phyloP scores from a whole-genome alignment of 2,329 filamentous ascomycete species.

The Colletotrichum sp. region DNA sequence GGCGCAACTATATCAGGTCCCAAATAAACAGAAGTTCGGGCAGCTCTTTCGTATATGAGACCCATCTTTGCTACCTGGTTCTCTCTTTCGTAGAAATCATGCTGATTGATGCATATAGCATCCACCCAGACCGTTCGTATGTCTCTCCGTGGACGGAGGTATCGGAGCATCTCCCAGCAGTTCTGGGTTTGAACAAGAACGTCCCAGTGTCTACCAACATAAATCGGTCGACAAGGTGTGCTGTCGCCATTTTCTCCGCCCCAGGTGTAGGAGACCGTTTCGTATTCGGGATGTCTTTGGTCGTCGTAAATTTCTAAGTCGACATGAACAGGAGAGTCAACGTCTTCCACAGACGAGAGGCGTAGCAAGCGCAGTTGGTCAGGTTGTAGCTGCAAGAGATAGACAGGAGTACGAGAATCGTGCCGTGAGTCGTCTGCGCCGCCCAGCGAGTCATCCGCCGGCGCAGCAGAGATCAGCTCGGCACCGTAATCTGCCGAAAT shows the following conservation, averaged over 20 bases:
- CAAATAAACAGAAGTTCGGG: no score
- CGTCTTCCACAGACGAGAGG: background rate
- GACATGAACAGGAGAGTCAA: background rate
- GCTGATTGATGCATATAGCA: background rate
- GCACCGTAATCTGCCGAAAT: no score
- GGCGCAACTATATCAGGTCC: no score
- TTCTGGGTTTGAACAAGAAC: background rate
- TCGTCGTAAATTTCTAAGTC: background rate
- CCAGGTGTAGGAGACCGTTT: background rate
- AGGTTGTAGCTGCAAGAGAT: no score
- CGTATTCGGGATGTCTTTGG: background rate
- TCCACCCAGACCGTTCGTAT: background rate
- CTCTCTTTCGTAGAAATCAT: background rate
- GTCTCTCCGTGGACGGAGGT: background rate
- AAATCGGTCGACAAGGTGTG: background rate
- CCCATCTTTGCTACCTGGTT: background rate
- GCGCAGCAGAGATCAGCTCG: no score
- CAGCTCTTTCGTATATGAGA: no score
- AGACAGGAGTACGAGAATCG: no score
- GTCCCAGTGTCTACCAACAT: background rate
- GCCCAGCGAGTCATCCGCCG: no score
- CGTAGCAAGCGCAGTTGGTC: background rate
- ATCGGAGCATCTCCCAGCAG: background rate
- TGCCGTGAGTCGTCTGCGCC: no score
- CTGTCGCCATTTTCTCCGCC: background rate